Evolutionary conservation across 495 filamentous ascomycete genomes (phyloP).

Genomic region (Geopyxis carbonaria): DNA sequence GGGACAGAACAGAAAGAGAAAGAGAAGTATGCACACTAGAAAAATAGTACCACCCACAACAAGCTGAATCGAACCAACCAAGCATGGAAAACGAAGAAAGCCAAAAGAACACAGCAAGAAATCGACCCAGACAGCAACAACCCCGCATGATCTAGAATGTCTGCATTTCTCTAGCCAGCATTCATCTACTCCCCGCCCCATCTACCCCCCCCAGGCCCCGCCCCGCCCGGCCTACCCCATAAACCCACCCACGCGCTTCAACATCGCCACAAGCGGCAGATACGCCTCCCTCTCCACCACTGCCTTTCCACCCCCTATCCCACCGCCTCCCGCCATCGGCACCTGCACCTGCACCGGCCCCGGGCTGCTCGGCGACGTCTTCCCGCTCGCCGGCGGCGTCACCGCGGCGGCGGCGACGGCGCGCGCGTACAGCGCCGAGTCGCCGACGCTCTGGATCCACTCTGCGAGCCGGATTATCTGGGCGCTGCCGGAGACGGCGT

Average conservation of each 20-base stretch:
- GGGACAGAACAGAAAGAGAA: no score
- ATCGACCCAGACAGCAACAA: no score
- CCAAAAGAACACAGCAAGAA: no score
- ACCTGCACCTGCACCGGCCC: background rate
- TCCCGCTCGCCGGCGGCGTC: background rate
- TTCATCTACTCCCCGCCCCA: background rate
- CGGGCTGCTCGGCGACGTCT: background rate
- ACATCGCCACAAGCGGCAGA: slow-evolving; percentile 3
- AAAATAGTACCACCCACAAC: no score
- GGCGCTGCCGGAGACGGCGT: slow-evolving; percentile 8
- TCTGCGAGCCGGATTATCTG: slow-evolving; percentile 15
- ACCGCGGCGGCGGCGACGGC: slow-evolving; percentile 1
- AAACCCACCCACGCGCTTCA: slow-evolving; percentile 1
- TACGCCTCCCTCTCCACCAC: slow-evolving; percentile 1
- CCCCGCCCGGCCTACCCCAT: slow-evolving; percentile 1
- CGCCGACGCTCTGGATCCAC: slow-evolving; percentile 18
- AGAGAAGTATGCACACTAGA: no score
- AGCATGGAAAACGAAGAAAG: no score
- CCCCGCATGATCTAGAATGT: background rate
- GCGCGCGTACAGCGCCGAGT: slow-evolving; percentile 11
- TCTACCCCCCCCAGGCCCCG: background rate
- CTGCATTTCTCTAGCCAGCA: background rate
- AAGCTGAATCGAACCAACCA: no score
- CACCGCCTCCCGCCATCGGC: background rate
- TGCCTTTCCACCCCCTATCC: no score